Evolutionary conservation across 1,139 yeast genomes (phyloP).

Genomic region (Protomyces inouyei): DNA sequence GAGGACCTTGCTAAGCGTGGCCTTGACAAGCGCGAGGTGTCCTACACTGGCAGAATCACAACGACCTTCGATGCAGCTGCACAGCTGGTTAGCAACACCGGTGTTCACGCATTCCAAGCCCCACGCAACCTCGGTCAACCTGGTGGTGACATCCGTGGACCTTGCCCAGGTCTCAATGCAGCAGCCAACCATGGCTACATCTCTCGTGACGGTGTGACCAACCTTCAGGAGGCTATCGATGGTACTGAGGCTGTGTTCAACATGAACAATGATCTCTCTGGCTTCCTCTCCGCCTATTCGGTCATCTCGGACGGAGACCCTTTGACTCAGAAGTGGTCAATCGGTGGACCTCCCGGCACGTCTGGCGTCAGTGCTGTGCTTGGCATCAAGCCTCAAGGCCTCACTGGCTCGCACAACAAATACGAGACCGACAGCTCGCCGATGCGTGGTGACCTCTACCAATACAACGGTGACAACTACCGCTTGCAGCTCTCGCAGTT

Average conservation of each 20-base stretch:
- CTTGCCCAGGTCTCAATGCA: constrained; percentile 23
- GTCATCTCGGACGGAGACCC: constrained; percentile 14
- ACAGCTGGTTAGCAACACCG: constrained; percentile 6
- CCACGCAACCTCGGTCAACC: constrained; percentile 2
- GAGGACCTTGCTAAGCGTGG: constrained; percentile 11
- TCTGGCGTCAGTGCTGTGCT: not conserved
- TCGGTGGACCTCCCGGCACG: not conserved
- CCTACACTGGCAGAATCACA: constrained; percentile 7
- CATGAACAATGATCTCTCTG: constrained; percentile 20
- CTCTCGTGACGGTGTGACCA: constrained; percentile 9
- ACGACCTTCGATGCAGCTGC: constrained; percentile 11
- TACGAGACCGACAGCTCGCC: constrained; percentile 25
- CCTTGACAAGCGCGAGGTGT: not conserved
- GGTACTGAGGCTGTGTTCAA: constrained; percentile 20
- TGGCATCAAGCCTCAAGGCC: constrained; percentile 1
- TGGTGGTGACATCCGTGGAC: constrained; percentile 22
- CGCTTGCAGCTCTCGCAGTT: constrained; percentile 8
- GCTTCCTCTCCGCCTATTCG: constrained; percentile 20
- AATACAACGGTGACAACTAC: constrained; percentile 21
- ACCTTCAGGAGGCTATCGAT: constrained; percentile 11
- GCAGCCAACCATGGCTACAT: constrained; percentile 24
- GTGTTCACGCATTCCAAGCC: constrained; percentile 12
- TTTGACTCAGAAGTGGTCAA: constrained; percentile 15
- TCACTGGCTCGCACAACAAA: constrained; percentile 23
- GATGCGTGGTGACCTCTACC: constrained; percentile 19